These are phyloP conservation scores for Juglanconis oblonga DNA, from an alignment of 2,329 filamentous ascomycete species.

Conservation along the genomic window DNA sequence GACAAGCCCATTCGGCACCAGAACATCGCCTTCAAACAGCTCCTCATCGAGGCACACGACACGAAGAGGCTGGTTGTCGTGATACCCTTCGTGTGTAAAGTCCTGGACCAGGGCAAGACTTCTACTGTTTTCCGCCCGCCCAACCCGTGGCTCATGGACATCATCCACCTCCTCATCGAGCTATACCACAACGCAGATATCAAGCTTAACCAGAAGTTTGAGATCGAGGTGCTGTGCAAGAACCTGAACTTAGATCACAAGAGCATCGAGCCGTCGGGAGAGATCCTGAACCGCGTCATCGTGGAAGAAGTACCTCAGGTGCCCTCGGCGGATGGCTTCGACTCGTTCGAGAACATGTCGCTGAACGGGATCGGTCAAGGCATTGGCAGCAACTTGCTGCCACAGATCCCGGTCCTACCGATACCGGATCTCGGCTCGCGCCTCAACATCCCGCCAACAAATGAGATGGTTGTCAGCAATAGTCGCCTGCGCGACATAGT, in stretches of 20 bases:
- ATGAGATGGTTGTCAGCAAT: slow-evolving; percentile 73
- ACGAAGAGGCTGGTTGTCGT: slow-evolving; percentile 88
- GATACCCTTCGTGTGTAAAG: slow-evolving; percentile 97
- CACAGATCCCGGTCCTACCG: slow-evolving; percentile 72
- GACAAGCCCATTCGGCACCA: slow-evolving; percentile 95
- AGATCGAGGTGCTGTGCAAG: slow-evolving; percentile 96
- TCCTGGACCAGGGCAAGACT: slow-evolving; percentile 76
- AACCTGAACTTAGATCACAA: slow-evolving; percentile 90
- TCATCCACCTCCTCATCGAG: slow-evolving; percentile 85
- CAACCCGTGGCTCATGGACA: slow-evolving; percentile 98
- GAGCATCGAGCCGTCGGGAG: slow-evolving; percentile 79
- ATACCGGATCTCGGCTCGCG: slow-evolving; percentile 81
- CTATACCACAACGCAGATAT: slow-evolving; percentile 90
- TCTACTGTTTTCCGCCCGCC: slow-evolving; percentile 91
- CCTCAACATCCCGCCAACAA: slow-evolving; percentile 76
- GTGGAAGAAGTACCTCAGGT: slow-evolving; percentile 62
- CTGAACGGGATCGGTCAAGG: slow-evolving; percentile 70
- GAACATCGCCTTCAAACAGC: slow-evolving; percentile 95
- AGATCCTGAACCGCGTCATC: slow-evolving; percentile 73
- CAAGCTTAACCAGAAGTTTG: slow-evolving; percentile 96
- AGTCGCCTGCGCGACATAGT: slow-evolving; percentile 73
- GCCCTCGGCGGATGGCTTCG: slow-evolving; percentile 64
- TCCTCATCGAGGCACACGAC: slow-evolving; percentile 90
- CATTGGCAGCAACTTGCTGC: slow-evolving; percentile 70
- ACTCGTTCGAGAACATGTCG: slow-evolving; percentile 79